Conservation (phyloP, 345 rosid species). For the Lepidium africanum region DNA sequence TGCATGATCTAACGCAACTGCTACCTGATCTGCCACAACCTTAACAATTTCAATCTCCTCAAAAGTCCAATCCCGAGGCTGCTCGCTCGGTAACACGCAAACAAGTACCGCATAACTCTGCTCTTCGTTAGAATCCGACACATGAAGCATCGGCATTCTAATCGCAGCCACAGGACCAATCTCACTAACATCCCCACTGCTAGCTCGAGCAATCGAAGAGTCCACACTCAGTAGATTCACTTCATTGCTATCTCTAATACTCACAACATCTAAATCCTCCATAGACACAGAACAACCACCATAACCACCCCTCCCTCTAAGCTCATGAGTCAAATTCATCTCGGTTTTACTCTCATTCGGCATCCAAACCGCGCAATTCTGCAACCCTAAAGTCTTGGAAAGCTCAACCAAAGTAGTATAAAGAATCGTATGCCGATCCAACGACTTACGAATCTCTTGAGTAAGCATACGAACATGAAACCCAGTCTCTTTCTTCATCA, state of each 20-base stretch:
- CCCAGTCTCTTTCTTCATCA: slow-evolving; percentile 82
- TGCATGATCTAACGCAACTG: slow-evolving; percentile 95
- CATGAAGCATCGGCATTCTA: slow-evolving; percentile 93
- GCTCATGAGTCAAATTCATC: slow-evolving; percentile 72
- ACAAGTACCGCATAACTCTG: slow-evolving; percentile 79
- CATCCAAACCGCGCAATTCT: slow-evolving; percentile 97
- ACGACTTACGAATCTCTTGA: slow-evolving; percentile 84
- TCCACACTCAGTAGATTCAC: slow-evolving; percentile 54
- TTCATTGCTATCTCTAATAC: slow-evolving; percentile 47
- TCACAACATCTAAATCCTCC: slow-evolving; percentile 59
- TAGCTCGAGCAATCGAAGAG: slow-evolving; percentile 59
- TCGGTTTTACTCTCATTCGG: slow-evolving; percentile 49
- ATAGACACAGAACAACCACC: slow-evolving; percentile 41
- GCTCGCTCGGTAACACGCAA: slow-evolving; percentile 63
- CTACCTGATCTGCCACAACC: slow-evolving; percentile 96
- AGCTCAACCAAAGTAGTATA: slow-evolving; percentile 88
- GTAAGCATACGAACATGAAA: slow-evolving; percentile 92
- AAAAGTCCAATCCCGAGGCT: slow-evolving; percentile 65
- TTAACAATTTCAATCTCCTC: slow-evolving; percentile 83
- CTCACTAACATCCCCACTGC: slow-evolving; percentile 45
- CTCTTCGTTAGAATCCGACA: slow-evolving; percentile 73
- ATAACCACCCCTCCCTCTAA: slow-evolving; percentile 34
- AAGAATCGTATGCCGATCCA: slow-evolving; percentile 78
- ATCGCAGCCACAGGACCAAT: slow-evolving; percentile 82
- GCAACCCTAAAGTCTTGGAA: slow-evolving; percentile 75